Conservation (phyloP, 2,329 filamentous ascomycete species). For the Colletotrichum tofieldiae region DNA sequence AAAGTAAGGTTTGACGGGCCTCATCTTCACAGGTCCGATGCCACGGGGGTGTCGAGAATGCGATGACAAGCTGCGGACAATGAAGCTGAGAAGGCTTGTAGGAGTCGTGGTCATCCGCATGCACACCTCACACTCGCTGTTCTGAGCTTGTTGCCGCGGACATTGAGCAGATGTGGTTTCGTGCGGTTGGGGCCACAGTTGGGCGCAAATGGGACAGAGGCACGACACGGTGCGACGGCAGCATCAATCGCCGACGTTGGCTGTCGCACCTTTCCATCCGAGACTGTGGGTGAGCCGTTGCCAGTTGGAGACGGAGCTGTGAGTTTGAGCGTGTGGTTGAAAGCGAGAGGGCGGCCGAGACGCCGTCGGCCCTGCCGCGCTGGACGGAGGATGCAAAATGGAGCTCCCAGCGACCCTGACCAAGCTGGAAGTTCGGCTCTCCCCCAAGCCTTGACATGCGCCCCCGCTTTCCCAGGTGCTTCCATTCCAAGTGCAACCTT, state of each 20-base stretch:
- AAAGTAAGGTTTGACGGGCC: constrained; percentile 2
- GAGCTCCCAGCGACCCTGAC: constrained; percentile 10
- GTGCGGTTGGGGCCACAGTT: neutral
- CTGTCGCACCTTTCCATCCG: neutral
- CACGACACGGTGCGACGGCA: neutral
- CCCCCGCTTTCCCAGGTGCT: constrained; percentile 29
- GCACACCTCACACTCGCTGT: neutral
- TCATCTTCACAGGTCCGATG: constrained; percentile 17
- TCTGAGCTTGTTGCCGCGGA: neutral
- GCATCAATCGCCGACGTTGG: neutral
- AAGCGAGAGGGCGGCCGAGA: neutral
- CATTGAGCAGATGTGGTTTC: neutral
- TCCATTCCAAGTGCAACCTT: constrained; percentile 41
- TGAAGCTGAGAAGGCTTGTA: neutral
- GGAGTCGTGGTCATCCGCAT: neutral
- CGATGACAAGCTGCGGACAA: constrained; percentile 14
- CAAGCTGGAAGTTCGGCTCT: constrained; percentile 36
- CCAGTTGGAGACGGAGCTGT: neutral
- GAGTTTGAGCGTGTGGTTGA: too few species aligned
- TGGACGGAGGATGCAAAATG: neutral
- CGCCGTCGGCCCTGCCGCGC: neutral
- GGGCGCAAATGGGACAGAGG: neutral
- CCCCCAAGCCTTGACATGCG: constrained; percentile 22
- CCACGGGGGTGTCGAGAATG: constrained; percentile 1
- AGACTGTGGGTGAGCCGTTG: neutral